A percentile compares a stretch with the other conserved stretches of the same genome.
These are phyloP conservation scores for Tetrastigma voinierianum DNA, from an alignment of 164 flowering plant genomes.

Conservation along the genomic window DNA sequence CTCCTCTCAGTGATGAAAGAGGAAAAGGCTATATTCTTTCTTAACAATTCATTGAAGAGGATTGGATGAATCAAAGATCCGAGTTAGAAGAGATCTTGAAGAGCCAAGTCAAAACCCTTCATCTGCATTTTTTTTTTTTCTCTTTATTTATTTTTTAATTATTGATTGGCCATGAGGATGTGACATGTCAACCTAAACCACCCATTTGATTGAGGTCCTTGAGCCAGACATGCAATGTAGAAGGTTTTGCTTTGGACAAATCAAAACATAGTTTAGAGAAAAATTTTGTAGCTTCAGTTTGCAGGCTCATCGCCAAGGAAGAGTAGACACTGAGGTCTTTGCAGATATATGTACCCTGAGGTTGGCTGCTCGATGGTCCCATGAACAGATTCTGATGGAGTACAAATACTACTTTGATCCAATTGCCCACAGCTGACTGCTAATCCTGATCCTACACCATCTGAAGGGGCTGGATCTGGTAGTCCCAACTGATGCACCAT, in stretches of 20 bases:
- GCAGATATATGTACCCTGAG: constrained; percentile 48
- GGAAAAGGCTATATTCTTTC: no score
- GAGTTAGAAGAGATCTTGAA: constrained; percentile 18
- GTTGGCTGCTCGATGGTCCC: constrained; percentile 19
- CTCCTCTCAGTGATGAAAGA: no score
- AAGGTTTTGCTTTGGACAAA: constrained; percentile 12
- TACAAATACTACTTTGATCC: constrained; percentile 26
- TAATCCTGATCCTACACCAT: not conserved
- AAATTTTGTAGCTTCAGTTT: not conserved
- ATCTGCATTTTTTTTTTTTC: not conserved
- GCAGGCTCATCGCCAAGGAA: not conserved
- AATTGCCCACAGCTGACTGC: constrained; percentile 37
- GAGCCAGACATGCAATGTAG: constrained; percentile 15
- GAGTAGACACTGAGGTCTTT: not conserved
- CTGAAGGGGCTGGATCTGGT: constrained; percentile 22
- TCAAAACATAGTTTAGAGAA: constrained; percentile 12
- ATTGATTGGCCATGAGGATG: constrained; percentile 21
- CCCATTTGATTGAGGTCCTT: constrained; percentile 36
- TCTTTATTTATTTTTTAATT: not conserved
- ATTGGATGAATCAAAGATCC: not conserved
- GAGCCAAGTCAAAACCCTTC: constrained; percentile 14
- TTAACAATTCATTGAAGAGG: no score
- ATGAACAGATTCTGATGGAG: constrained; percentile 22
- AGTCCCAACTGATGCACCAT: constrained; percentile 23
- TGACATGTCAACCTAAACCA: constrained; percentile 28